Base-by-base conservation (phyloP, 495 filamentous ascomycete genomes). In the Talaromyces nanjingensis region DNA sequence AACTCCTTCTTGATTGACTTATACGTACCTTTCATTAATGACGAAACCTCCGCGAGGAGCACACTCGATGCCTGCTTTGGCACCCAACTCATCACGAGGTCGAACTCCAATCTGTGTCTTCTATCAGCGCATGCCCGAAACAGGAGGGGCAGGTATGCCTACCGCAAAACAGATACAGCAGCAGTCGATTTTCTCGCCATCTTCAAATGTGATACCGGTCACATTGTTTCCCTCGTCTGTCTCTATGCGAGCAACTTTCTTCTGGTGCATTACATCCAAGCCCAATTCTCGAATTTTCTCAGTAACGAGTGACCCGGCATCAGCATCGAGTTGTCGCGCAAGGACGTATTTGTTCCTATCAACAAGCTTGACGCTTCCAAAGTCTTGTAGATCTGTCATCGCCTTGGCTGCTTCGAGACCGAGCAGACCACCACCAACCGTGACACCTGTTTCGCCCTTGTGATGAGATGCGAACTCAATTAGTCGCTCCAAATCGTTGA, bases 331-430 rank as follows among this genome's bases (percentile, higher is more conserved):
- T 72, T 98, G 93, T 31, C 93, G 81, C 58, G 87, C 89, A 47
- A 98, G 76, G 0, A 97, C 90, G 91, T 92, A 98, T 67, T 86
- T 78, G 70, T 96, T 96, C 59, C 92, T 84, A 74, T 98, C 93
- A 63, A 98, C 87, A 11, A 98, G 77, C 65, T 87, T 90, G 54
- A 98, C 91, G 49, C 85, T 85, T 0, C 80, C 82, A 71, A 90
- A 97, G 39, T 86, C 85, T 67, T 89, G 78, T 16, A 98, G 76
- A 71, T 97, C 93, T 76, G 93, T 90, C 91, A 98, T 91, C 0
- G 93, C 93, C 68, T 97, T 96, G 37, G 93, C 93, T 27, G 93
- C 93, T 80, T 98, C 93, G 0, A 98, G 83, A 0, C 93, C 93
- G 0, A 98, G 78, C 29, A 98, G 69, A 1, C 93, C 93, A 37